These are phyloP conservation scores for Mycena vitilis DNA, from an alignment of 768 basidiomycete species.

Conservation along the genomic window DNA sequence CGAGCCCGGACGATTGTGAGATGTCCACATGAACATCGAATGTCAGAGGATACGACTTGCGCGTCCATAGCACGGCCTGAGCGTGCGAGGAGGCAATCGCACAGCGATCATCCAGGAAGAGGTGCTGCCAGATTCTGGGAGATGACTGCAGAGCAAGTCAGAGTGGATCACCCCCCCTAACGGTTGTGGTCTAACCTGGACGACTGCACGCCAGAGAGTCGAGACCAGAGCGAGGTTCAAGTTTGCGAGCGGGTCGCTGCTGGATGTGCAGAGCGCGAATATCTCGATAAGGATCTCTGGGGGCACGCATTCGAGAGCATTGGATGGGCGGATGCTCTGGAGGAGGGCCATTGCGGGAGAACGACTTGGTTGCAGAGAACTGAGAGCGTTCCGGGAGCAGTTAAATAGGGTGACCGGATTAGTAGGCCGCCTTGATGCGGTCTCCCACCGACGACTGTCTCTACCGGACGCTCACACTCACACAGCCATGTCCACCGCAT, in stretches of 20 bases:
- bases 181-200: constrained; percentile 33
- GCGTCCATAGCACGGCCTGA: constrained; percentile 66
- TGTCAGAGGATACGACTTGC: constrained; percentile 62
- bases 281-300: constrained; percentile 73
- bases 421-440: too few species aligned
- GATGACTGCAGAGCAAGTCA: constrained; percentile 47
- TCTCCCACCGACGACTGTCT: background rate
- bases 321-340: constrained; percentile 1
- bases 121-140: constrained; percentile 71
- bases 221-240: constrained; percentile 67
- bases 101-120: constrained; percentile 61
- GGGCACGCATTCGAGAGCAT: constrained; percentile 54
- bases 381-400: too few species aligned
- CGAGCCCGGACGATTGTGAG: constrained; percentile 54
- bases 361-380: background rate
- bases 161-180: background rate
- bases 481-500: constrained; percentile 15
- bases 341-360: background rate
- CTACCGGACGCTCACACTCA: background rate
- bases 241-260: constrained; percentile 59
- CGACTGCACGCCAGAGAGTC: constrained; percentile 66
- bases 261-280: constrained; percentile 57
- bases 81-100: constrained; percentile 51
- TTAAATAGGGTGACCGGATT: background rate
- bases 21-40: constrained; percentile 67